A percentile compares a stretch with the other conserved stretches of the same genome.
phyloP scores from a whole-genome alignment of 2,329 filamentous ascomycete species.

The Amesomyces nigricolor region DNA sequence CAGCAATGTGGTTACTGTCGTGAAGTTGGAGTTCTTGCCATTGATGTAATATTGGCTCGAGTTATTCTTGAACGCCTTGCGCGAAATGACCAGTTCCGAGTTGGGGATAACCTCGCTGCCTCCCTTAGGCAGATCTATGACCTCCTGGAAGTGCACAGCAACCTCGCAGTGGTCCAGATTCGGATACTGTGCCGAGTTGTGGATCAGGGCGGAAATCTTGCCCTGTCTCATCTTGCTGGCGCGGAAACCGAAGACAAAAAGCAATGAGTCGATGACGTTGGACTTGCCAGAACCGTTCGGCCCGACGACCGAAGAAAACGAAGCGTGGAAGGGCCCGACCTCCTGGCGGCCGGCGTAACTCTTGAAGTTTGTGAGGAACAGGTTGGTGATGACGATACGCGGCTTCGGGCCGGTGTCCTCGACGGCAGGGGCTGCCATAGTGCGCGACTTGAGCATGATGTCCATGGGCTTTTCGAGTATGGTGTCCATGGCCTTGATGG shows the following conservation, averaged over 20 bases:
- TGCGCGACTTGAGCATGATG: slow-evolving; percentile 82
- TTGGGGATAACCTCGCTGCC: slow-evolving; percentile 72
- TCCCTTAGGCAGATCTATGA: slow-evolving; percentile 78
- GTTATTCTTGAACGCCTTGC: slow-evolving; percentile 95
- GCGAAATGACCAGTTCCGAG: slow-evolving; percentile 80
- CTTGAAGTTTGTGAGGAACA: slow-evolving; percentile 96
- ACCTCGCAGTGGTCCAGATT: slow-evolving; percentile 90
- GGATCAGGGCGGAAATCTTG: slow-evolving; percentile 95
- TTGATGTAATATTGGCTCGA: slow-evolving; percentile 98
- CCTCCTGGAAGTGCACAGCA: slow-evolving; percentile 92
- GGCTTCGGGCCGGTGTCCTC: slow-evolving; percentile 74
- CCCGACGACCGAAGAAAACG: slow-evolving; percentile 95
- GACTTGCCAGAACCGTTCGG: slow-evolving; percentile 98
- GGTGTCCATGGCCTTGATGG: slow-evolving; percentile 70
- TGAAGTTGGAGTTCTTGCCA: slow-evolving; percentile 83
- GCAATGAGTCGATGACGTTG: slow-evolving; percentile 94
- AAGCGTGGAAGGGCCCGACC: slow-evolving; percentile 93
- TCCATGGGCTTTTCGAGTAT: slow-evolving; percentile 87
- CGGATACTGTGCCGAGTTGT: slow-evolving; percentile 86
- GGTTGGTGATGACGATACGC: slow-evolving; percentile 85
- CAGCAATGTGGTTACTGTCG: slow-evolving; percentile 79
- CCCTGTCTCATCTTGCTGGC: slow-evolving; percentile 99
- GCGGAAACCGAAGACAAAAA: slow-evolving; percentile 98
- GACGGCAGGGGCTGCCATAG: slow-evolving; percentile 59
- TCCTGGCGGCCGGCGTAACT: slow-evolving; percentile 94